Base-by-base conservation (phyloP, 768 basidiomycete species). In the Hygrocybe coccinea region DNA sequence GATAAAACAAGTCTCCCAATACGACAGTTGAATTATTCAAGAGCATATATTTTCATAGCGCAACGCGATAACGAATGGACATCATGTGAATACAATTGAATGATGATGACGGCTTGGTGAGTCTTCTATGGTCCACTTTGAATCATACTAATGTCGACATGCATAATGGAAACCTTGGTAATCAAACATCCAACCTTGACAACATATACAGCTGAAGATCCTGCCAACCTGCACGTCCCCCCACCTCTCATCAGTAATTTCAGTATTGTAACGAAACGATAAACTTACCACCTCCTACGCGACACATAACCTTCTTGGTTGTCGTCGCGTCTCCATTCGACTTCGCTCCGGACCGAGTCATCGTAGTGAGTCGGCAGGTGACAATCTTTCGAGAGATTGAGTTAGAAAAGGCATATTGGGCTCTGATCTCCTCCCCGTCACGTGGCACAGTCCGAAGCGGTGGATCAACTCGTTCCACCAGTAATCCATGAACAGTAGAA, bases 291-390 rank as follows among this genome's bases (percentile, higher is more conserved):
- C 89, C 90, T 45, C 91, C 91, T 58, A 94, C 87, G 57, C 91
- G 84, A 71, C 87, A 91, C 86, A 95, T 88, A 29, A 94, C 91
- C 71, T 91, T 94, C 81, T 87, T 91, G 29, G 29, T 29, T 58
- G 82, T 82, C 56, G 72, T 81, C 61, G 77, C 75, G 60, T 72
- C 78, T 46, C 71, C 74, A 50, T 58, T 53, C 60, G 71, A 64
- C 54, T 76, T 75, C 48, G 75, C 68, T 21, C 77, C 77, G 10
- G 79, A 72, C 47, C 91, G 80, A 52, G 83, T 82, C 65, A 91
- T 75, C 45, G 89, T 88, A 44, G 91, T 89, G 70, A 95, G 72
- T 61, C 86, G 81, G 68, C 88, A 90, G 22, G 84, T 86, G 35
- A 95, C 79, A 35, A 85, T 77, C 74, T 91, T 92, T 61, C 82